phyloP scores from a whole-genome alignment of 345 rosid species.

The Capsella bursapastoris region DNA sequence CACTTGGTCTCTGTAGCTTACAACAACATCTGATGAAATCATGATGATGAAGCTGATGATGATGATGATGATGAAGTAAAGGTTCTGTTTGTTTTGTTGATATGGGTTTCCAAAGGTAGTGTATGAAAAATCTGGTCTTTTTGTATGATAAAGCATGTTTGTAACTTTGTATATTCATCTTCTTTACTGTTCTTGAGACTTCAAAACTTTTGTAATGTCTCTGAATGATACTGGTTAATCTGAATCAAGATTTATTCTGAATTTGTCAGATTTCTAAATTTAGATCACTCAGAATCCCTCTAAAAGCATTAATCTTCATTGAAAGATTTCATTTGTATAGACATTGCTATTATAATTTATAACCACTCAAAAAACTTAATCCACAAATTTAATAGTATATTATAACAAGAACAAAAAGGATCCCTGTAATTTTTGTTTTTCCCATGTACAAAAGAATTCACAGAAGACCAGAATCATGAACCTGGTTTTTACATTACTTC shows the following conservation, averaged over 20 bases:
- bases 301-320: neutral
- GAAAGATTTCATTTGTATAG: neutral
- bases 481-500: conserved; percentile 36
- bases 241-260: neutral
- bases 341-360: conserved; percentile 23
- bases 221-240: conserved; percentile 10
- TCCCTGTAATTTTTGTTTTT: conserved; percentile 17
- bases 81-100: conserved; percentile 7
- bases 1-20: conserved; percentile 57
- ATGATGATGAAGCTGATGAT: neutral
- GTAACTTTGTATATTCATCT: conserved; percentile 10
- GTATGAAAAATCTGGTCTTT: neutral
- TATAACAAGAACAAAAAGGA: conserved; percentile 20
- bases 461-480: conserved; percentile 37
- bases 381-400: conserved; percentile 5
- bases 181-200: conserved; percentile 19
- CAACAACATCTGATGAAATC: conserved; percentile 24
- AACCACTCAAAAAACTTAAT: neutral
- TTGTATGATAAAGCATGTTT: conserved; percentile 36
- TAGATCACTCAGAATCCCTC: neutral
- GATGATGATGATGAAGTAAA: neutral
- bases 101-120: neutral
- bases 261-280: neutral
- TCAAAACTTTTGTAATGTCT: conserved; percentile 13
- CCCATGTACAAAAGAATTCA: conserved; percentile 72